phyloP scores from a whole-genome alignment of 2,329 filamentous ascomycete genomes.

The Pyrenophora graminea region DNA sequence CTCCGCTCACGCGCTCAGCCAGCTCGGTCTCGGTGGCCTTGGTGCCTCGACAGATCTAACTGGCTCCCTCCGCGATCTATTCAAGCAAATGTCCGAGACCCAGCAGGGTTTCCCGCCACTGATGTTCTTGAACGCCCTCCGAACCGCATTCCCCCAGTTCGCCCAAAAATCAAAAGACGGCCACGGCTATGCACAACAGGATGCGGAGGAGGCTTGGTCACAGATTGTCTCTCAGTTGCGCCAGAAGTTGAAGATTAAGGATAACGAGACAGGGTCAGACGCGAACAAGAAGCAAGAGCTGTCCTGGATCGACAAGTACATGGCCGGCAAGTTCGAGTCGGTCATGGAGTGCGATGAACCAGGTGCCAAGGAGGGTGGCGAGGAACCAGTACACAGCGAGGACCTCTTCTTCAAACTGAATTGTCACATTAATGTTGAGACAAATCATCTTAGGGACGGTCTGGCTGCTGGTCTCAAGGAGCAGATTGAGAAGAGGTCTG shows the following conservation, averaged over 20 bases:
- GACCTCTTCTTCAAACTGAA: conserved; percentile 91
- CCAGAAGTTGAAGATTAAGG: conserved; percentile 72
- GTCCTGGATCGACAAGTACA: conserved; percentile 88
- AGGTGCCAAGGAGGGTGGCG: conserved; percentile 72
- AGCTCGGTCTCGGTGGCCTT: conserved; percentile 62
- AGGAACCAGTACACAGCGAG: conserved; percentile 67
- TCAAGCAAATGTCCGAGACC: conserved; percentile 86
- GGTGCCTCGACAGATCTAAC: conserved; percentile 71
- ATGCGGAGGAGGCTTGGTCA: conserved; percentile 97
- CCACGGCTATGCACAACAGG: conserved; percentile 91
- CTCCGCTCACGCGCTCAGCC: conserved; percentile 45
- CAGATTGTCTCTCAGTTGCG: conserved; percentile 86
- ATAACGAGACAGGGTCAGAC: conserved; percentile 46
- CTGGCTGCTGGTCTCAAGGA: conserved; percentile 81
- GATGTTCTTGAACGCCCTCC: conserved; percentile 79
- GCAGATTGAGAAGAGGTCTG: conserved; percentile 87
- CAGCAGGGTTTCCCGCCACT: conserved; percentile 84
- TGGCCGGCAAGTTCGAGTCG: conserved; percentile 80
- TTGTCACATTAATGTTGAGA: conserved; percentile 87
- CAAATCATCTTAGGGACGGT: conserved; percentile 89
- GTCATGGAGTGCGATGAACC: conserved; percentile 82
- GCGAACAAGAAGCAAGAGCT: conserved; percentile 47
- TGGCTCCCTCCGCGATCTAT: conserved; percentile 76
- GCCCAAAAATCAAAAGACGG: conserved; percentile 84
- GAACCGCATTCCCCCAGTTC: conserved; percentile 85